Evolutionary conservation across 2,329 filamentous ascomycete genomes (phyloP).

Genomic region (Botrytis byssoidea): DNA sequence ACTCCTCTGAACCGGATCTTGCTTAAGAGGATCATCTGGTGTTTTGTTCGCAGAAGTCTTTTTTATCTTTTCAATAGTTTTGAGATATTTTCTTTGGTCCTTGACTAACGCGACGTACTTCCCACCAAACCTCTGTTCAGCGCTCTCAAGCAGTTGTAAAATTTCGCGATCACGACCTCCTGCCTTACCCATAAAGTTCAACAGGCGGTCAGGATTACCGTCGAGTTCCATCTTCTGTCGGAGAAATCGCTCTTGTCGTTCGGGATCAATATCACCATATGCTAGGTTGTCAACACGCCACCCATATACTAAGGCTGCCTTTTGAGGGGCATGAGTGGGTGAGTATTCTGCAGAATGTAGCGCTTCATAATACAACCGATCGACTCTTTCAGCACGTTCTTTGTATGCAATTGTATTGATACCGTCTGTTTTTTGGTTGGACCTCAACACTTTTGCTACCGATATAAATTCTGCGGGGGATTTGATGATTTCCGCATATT

Average conservation of each 20-base stretch:
- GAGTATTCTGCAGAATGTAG: conserved; percentile 11
- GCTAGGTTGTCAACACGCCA: conserved; percentile 11
- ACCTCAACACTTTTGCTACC: conserved; percentile 10
- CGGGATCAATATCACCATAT: conserved; percentile 15
- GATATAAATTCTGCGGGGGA: conserved; percentile 9
- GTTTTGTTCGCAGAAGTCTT: neutral
- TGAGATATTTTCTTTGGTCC: conserved; percentile 2
- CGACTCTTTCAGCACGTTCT: conserved; percentile 15
- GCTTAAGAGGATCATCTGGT: neutral
- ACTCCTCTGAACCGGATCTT: neutral
- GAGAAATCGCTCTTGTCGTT: conserved; percentile 10
- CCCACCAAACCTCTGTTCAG: conserved; percentile 7
- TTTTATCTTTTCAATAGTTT: neutral
- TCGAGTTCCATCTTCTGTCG: conserved; percentile 16
- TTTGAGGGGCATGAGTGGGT: neutral
- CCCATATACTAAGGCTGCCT: conserved; percentile 9
- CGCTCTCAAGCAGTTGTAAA: neutral
- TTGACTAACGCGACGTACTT: neutral
- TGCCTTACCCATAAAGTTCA: conserved; percentile 12
- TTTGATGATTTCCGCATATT: conserved; percentile 2
- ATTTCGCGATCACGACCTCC: conserved; percentile 9
- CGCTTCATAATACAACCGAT: conserved; percentile 9
- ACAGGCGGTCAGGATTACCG: neutral
- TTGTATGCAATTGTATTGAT: conserved; percentile 14
- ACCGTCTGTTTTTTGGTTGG: conserved; percentile 11